Percentiles rank a stretch among this genome's conserved stretches.
phyloP scores from a whole-genome alignment of 495 filamentous ascomycete species.

The Podospora pseudoanserina region DNA sequence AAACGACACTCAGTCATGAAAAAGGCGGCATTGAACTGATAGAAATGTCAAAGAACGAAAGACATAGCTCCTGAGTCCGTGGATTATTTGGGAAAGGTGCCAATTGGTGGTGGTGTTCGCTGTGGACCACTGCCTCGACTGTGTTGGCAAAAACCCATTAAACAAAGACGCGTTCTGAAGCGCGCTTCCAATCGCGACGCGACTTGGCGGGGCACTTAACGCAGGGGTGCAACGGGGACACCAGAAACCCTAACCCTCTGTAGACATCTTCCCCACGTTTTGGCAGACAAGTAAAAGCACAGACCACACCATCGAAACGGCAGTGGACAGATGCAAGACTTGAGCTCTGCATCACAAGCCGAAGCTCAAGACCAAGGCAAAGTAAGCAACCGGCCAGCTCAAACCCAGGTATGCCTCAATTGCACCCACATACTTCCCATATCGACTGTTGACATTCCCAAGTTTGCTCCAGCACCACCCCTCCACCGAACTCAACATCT shows the following conservation, averaged over 20 bases:
- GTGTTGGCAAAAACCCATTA: slow-evolving; percentile 25
- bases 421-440: no score
- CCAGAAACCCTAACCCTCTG: background rate
- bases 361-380: background rate
- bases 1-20: background rate
- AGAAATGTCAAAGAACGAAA: background rate
- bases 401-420: background rate
- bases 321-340: background rate
- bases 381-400: background rate
- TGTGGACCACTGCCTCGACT: background rate
- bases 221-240: background rate
- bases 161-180: slow-evolving; percentile 19
- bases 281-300: background rate
- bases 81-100: background rate
- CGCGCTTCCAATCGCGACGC: slow-evolving; percentile 24
- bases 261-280: background rate
- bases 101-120: background rate
- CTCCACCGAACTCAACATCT: background rate
- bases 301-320: background rate
- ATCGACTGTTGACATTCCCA: background rate
- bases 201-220: slow-evolving; percentile 14
- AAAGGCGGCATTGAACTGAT: background rate
- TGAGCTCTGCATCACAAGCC: background rate
- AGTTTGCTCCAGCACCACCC: background rate
- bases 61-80: background rate